These are phyloP conservation scores for Fusarium algeriense DNA, from an alignment of 2,329 filamentous ascomycete species.

Conservation along the genomic window DNA sequence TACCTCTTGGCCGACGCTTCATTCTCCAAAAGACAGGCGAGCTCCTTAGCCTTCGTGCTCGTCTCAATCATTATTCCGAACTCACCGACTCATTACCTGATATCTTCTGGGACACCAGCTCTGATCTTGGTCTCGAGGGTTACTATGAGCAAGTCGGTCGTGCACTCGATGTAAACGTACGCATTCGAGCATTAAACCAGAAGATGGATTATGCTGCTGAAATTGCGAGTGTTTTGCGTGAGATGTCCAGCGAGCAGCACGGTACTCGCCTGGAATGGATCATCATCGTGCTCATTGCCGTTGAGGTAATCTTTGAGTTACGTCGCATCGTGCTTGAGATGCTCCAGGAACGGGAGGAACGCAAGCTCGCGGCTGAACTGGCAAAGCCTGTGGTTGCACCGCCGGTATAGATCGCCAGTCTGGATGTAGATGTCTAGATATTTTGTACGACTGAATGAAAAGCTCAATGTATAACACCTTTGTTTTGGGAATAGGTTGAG, in stretches of 20 bases:
- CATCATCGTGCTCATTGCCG: constrained; percentile 92
- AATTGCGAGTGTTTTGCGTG: constrained; percentile 88
- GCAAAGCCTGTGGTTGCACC: constrained; percentile 3
- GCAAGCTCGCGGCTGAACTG: constrained; percentile 43
- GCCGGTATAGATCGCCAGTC: neutral
- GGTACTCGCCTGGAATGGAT: constrained; percentile 91
- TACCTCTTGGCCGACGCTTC: constrained; percentile 71
- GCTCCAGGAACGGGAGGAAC: constrained; percentile 55
- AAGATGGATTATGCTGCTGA: constrained; percentile 99
- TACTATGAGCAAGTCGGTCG: constrained; percentile 96
- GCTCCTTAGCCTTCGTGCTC: constrained; percentile 86
- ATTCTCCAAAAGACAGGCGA: constrained; percentile 95
- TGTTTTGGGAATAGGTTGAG: constrained; percentile 14
- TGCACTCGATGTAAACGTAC: constrained; percentile 88
- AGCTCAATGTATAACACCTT: constrained; percentile 4
- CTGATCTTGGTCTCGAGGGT: constrained; percentile 89
- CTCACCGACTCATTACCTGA: constrained; percentile 95
- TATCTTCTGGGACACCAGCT: constrained; percentile 93
- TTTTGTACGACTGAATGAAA: constrained; percentile 26
- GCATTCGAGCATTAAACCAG: constrained; percentile 92
- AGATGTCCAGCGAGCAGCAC: constrained; percentile 91
- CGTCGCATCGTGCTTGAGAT: constrained; percentile 77
- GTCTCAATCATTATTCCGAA: constrained; percentile 96
- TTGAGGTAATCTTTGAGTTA: constrained; percentile 92
- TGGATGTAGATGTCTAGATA: neutral